Evolutionary conservation across 805 yeast species (phyloP).

Genomic region (Kodamaea kaohsiungensis): DNA sequence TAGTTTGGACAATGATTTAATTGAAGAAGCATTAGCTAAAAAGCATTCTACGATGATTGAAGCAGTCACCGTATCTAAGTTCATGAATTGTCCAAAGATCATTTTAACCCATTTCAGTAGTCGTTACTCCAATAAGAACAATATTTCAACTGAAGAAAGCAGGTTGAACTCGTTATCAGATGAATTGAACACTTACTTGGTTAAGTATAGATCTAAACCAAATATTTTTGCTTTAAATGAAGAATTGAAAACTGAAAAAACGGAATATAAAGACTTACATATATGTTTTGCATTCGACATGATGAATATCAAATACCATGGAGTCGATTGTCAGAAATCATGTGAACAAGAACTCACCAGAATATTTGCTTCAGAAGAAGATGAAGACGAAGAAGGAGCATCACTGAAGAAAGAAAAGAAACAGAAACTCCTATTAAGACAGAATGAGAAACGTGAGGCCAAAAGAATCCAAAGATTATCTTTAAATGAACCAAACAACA

Average conservation of each 20-base stretch:
- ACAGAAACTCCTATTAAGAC: conserved; percentile 12
- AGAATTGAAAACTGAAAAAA: conserved; percentile 5
- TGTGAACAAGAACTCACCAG: conserved; percentile 26
- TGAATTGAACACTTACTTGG: conserved; percentile 31
- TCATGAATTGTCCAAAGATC: conserved; percentile 71
- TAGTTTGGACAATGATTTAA: conserved; percentile 77
- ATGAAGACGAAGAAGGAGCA: conserved; percentile 5
- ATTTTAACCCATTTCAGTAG: conserved; percentile 92
- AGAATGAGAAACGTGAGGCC: conserved; percentile 35
- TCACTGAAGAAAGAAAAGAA: conserved; percentile 19
- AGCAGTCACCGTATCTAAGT: conserved; percentile 68
- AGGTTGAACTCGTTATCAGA: conserved; percentile 23
- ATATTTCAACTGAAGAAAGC: conserved; percentile 25
- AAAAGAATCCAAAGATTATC: conserved; percentile 33
- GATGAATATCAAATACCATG: conserved; percentile 32
- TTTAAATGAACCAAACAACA: conserved; percentile 19
- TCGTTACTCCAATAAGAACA: conserved; percentile 55
- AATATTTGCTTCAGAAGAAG: conserved; percentile 26
- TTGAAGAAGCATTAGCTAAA: conserved; percentile 76
- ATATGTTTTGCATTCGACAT: conserved; percentile 43
- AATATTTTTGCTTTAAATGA: conserved; percentile 25
- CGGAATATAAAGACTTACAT: conserved; percentile 30
- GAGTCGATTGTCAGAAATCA: conserved; percentile 28
- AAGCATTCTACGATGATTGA: conserved; percentile 88
- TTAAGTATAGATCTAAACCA: conserved; percentile 19